Evolutionary conservation across 2,329 filamentous ascomycete genomes (phyloP).

Genomic region (Herpotrichia juniperi): DNA sequence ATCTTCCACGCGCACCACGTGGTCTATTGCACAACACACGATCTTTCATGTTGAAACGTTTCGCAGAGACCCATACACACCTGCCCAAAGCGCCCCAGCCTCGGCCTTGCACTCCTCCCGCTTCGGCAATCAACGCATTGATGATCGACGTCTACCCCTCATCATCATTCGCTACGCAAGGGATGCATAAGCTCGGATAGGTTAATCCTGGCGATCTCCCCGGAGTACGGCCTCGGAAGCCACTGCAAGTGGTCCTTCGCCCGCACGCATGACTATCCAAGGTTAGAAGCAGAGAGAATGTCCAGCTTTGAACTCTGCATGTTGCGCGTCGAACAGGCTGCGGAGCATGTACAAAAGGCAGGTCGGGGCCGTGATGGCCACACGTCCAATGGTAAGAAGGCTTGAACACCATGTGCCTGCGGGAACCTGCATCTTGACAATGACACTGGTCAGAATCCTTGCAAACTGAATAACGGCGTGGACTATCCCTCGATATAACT

Average conservation of each 20-base stretch:
- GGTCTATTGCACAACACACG: neutral
- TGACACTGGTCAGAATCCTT: neutral
- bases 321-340: neutral
- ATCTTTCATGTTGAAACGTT: neutral
- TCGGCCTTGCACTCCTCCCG: constrained; percentile 9
- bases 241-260: neutral
- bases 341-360: constrained; percentile 8
- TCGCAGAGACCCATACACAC: neutral
- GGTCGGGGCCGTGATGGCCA: neutral
- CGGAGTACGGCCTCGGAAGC: neutral
- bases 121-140: constrained; percentile 13
- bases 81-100: constrained; percentile 9
- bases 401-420: neutral
- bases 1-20: neutral
- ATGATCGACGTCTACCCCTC: neutral
- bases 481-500: neutral
- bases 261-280: constrained; percentile 2
- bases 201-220: neutral
- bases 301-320: neutral
- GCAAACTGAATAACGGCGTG: neutral
- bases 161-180: neutral
- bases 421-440: neutral
- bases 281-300: neutral
- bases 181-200: neutral
- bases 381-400: constrained; percentile 8